Evolutionary conservation across 257 asterid species (phyloP), one percentile per base, ranked within the genome.

Genomic region (Oldenlandia corymbosa): DNA sequence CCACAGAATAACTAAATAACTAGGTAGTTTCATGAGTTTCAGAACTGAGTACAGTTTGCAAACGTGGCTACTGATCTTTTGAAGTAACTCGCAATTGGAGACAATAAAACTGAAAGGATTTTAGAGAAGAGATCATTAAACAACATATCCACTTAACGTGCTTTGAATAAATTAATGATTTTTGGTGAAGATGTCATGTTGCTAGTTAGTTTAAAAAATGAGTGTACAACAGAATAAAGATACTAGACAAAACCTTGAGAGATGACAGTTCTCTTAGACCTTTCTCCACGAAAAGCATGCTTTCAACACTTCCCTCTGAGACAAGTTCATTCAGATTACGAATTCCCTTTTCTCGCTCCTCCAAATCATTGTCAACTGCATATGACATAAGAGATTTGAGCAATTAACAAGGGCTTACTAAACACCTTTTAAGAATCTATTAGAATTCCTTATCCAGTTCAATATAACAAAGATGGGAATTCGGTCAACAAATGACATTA

Each of bases 251-350:
- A 71, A 91, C 97, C 99, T 92, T 92, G 41, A 92, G 93, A 34
- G 80, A 79, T 45, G 80, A 74, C 71, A 89, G 67, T 80, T 92
- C 97, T 68, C 84, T 73, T 24, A 92, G 94, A 75, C 91, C 97
- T 72, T 84, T 85, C 76, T 92, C 99, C 65, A 85, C 99, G 68
- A 87, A 68, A 74, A 92, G 88, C 95, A 87, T 85, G 83, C 91
- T 89, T 79, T 92, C 99, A 26, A 92, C 82, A 59, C 75, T 76
- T 58, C 79, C 84, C 54, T 79, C 92, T 59, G 76, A 76, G 27
- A 77, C 69, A 48, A 81, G 68, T 63, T 78, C 85, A 67, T 73
- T 69, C 65, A 37, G 58, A 57, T 65, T 71, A 17, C 26, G 65
- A 20, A 71, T 31, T 68, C 75, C 73, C 30, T 69, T 71, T 66